A percentile compares a stretch with the other conserved stretches of the same genome.
Evolutionary conservation across 805 yeast genomes (phyloP).

Genomic region (Candida vaughaniae): DNA sequence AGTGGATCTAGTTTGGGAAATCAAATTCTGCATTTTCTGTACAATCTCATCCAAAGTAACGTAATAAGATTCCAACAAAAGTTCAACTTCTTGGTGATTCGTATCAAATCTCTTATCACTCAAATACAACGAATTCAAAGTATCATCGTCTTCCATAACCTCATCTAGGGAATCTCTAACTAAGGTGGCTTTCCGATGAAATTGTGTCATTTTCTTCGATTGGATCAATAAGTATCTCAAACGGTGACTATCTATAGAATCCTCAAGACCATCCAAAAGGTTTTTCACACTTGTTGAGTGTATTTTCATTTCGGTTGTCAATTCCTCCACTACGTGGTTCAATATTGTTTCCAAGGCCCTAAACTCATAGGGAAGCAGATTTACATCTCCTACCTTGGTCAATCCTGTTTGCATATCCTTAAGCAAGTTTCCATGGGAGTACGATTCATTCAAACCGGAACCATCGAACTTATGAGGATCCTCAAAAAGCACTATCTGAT

Average conservation of each 20-base stretch:
- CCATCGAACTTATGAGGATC: constrained; percentile 19
- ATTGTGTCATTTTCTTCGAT: constrained; percentile 79
- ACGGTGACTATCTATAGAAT: constrained; percentile 75
- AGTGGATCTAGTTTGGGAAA: constrained; percentile 83
- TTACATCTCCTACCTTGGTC: constrained; percentile 25
- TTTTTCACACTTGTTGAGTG: constrained; percentile 75
- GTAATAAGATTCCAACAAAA: constrained; percentile 86
- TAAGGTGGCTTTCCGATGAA: constrained; percentile 77
- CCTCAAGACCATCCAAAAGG: constrained; percentile 74
- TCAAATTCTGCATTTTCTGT: constrained; percentile 75
- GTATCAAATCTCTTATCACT: constrained; percentile 53
- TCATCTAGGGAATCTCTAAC: constrained; percentile 86
- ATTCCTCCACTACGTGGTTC: constrained; percentile 71
- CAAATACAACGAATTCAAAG: constrained; percentile 75
- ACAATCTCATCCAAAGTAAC: constrained; percentile 92
- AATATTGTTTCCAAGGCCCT: constrained; percentile 87
- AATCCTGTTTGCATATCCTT: constrained; percentile 42
- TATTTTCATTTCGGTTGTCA: constrained; percentile 84
- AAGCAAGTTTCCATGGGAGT: constrained; percentile 43
- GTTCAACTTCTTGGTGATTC: constrained; percentile 85
- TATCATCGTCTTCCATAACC: constrained; percentile 83
- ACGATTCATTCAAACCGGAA: constrained; percentile 45
- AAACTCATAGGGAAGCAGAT: constrained; percentile 75
- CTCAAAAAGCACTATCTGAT: constrained; percentile 49
- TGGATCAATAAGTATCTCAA: constrained; percentile 77